Conservation (phyloP, 2,329 filamentous ascomycete genomes). For the Fusarium oligoseptatum region DNA sequence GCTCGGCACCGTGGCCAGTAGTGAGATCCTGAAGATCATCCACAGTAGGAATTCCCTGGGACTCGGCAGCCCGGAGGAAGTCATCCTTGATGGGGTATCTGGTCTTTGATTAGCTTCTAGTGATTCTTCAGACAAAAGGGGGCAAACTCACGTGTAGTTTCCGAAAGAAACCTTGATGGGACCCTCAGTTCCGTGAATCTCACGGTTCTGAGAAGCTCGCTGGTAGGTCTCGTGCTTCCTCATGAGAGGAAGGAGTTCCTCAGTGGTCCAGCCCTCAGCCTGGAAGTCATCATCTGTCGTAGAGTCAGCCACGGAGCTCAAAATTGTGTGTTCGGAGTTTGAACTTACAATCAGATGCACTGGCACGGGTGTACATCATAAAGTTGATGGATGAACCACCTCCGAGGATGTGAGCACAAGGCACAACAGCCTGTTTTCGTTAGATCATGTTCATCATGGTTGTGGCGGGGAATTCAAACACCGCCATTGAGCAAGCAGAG, state of each 20-base stretch:
- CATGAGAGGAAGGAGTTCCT: conserved; percentile 82
- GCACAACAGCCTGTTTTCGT: conserved; percentile 72
- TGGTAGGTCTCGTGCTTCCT: conserved; percentile 87
- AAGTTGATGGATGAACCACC: conserved; percentile 84
- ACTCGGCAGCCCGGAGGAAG: conserved; percentile 79
- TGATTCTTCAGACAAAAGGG: neutral
- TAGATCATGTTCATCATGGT: neutral
- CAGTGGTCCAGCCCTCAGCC: conserved; percentile 82
- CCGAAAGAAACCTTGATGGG: conserved; percentile 87
- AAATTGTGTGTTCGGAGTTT: neutral
- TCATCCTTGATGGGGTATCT: conserved; percentile 84
- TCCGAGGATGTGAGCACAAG: conserved; percentile 78
- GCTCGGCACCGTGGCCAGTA: conserved; percentile 79
- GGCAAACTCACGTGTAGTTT: conserved; percentile 69
- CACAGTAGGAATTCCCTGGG: conserved; percentile 79
- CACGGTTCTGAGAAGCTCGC: conserved; percentile 70
- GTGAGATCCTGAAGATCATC: conserved; percentile 82
- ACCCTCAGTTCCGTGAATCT: conserved; percentile 81
- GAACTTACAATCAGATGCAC: conserved; percentile 43
- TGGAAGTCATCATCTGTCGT: conserved; percentile 75
- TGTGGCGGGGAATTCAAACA: neutral
- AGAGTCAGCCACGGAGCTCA: neutral
- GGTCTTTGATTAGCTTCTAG: neutral
- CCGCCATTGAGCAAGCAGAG: neutral
- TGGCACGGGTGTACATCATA: conserved; percentile 65